phyloP scores from a whole-genome alignment of 2,329 filamentous ascomycete genomes.

The Cordyceps cicadae region DNA sequence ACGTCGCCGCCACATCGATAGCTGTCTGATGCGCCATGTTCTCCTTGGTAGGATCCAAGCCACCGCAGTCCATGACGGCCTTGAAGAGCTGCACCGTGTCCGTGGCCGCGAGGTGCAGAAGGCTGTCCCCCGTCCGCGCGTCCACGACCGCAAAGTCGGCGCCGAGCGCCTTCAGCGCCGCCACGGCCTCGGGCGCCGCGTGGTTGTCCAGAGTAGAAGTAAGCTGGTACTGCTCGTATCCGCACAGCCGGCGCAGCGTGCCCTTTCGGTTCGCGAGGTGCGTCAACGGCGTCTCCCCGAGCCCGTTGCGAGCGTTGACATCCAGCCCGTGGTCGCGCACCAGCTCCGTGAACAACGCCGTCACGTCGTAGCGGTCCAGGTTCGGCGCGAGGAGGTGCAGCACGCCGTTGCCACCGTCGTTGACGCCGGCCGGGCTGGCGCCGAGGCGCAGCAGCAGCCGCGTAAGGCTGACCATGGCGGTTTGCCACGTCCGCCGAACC shows the following conservation, averaged over 20 bases:
- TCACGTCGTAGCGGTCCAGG: not conserved
- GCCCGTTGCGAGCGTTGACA: slow-evolving; percentile 13
- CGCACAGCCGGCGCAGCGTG: not conserved
- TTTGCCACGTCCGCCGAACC: not conserved
- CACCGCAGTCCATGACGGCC: slow-evolving; percentile 17
- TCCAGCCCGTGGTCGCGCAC: slow-evolving; percentile 9
- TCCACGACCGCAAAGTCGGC: slow-evolving; percentile 22
- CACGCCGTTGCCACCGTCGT: not conserved
- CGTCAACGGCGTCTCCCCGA: slow-evolving; percentile 15
- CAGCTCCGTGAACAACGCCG: slow-evolving; percentile 10
- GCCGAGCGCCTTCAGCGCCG: slow-evolving; percentile 15
- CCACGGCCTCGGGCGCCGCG: not conserved
- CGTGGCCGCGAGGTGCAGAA: slow-evolving; percentile 23
- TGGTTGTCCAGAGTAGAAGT: not conserved
- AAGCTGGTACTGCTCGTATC: not conserved
- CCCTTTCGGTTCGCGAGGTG: not conserved
- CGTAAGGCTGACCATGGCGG: not conserved
- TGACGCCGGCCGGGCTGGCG: not conserved
- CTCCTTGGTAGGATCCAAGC: slow-evolving; percentile 23
- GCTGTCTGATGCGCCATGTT: slow-evolving; percentile 22
- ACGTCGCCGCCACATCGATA: slow-evolving; percentile 27
- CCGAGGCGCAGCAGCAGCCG: not conserved
- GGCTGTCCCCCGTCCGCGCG: slow-evolving; percentile 16
- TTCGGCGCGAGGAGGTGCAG: slow-evolving; percentile 1
- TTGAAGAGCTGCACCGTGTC: slow-evolving; percentile 17